These are phyloP conservation scores for Hydnum rufescens DNA, from an alignment of 768 basidiomycete species.

Conservation along the genomic window DNA sequence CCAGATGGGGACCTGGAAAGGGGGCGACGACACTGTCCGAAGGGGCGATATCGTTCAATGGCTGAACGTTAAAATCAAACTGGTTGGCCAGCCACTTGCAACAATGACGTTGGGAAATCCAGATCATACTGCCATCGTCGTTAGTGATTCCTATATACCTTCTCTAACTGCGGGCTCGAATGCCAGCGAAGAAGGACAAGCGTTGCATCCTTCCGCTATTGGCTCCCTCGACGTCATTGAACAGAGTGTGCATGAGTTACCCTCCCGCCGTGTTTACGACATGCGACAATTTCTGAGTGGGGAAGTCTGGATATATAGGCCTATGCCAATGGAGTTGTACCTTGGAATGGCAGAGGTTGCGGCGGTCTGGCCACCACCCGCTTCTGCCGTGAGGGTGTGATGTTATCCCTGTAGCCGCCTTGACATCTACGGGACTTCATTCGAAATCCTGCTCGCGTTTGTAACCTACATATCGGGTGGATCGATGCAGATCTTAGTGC, in stretches of 20 bases:
- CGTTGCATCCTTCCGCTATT: slow-evolving; percentile 24
- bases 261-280: slow-evolving; percentile 25
- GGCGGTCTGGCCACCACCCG: neutral
- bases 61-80: slow-evolving; percentile 22
- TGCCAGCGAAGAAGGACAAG: slow-evolving; percentile 18
- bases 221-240: slow-evolving; percentile 32
- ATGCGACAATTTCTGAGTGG: slow-evolving; percentile 27
- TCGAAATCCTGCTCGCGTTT: too few relatives aligned
- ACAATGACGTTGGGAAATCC: slow-evolving; percentile 27
- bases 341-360: neutral
- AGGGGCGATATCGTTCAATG: slow-evolving; percentile 38
- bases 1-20: slow-evolving; percentile 25
- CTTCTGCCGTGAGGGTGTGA: too few relatives aligned
- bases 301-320: slow-evolving; percentile 39
- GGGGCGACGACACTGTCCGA: slow-evolving; percentile 31
- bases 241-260: slow-evolving; percentile 27
- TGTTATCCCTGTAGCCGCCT: too few relatives aligned
- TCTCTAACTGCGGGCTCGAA: slow-evolving; percentile 5
- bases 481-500: too few relatives aligned
- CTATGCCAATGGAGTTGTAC: slow-evolving; percentile 15
- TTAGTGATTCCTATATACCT: slow-evolving; percentile 20
- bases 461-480: too few relatives aligned
- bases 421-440: too few relatives aligned
- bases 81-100: neutral
- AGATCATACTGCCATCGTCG: slow-evolving; percentile 35